Evolutionary conservation across 495 filamentous ascomycete genomes (phyloP).

Genomic region (Amniculicola lignicola): DNA sequence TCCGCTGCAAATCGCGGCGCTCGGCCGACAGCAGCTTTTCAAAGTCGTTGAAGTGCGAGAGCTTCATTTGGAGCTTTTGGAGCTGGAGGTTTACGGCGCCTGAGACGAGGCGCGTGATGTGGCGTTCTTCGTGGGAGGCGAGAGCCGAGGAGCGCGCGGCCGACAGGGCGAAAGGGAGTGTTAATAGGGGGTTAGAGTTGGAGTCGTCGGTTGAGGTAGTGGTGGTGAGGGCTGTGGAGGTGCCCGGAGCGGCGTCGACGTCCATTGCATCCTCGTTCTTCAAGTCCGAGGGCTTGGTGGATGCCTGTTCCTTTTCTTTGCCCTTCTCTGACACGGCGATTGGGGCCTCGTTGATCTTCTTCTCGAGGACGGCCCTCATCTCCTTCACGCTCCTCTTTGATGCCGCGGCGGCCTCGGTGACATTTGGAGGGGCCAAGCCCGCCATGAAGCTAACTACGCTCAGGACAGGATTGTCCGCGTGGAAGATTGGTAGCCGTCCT

Average conservation of each 20-base stretch:
- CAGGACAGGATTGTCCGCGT: slow-evolving; percentile 91
- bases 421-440: slow-evolving; percentile 78
- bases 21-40: slow-evolving; percentile 87
- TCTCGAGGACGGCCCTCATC: slow-evolving; percentile 70
- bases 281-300: slow-evolving; percentile 46
- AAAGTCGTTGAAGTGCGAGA: slow-evolving; percentile 94
- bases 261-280: slow-evolving; percentile 70
- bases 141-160: slow-evolving; percentile 83
- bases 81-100: slow-evolving; percentile 67
- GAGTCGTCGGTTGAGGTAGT: not conserved
- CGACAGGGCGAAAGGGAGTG: slow-evolving; percentile 76
- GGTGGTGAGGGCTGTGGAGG: slow-evolving; percentile 33
- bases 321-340: slow-evolving; percentile 44
- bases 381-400: slow-evolving; percentile 80
- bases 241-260: slow-evolving; percentile 48
- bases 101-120: slow-evolving; percentile 88
- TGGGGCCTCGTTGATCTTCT: slow-evolving; percentile 63
- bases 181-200: slow-evolving; percentile 53
- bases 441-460: slow-evolving; percentile 92
- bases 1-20: slow-evolving; percentile 84
- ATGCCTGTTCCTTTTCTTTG: slow-evolving; percentile 48
- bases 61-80: slow-evolving; percentile 52
- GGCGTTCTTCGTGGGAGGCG: slow-evolving; percentile 91
- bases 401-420: slow-evolving; percentile 70
- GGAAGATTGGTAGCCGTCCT: slow-evolving; percentile 78